These are phyloP conservation scores for Cladosporium sp. DNA, from an alignment of 2,329 filamentous ascomycete species.

Conservation along the genomic window DNA sequence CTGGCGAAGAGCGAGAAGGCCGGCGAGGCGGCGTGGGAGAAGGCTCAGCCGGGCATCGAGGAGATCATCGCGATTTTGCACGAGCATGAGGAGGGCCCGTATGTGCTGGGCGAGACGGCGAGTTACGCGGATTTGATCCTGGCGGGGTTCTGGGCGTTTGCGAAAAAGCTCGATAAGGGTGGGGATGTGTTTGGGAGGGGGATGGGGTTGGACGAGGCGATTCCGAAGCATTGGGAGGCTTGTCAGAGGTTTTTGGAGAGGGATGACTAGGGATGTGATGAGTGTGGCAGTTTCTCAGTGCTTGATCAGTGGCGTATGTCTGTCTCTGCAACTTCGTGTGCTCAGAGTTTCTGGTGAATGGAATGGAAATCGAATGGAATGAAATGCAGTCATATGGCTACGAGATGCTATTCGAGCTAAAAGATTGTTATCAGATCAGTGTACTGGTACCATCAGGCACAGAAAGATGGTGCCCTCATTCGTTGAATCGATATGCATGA, in stretches of 20 bases:
- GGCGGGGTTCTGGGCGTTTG: constrained; percentile 48
- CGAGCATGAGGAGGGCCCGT: constrained; percentile 59
- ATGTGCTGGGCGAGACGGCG: constrained; percentile 58
- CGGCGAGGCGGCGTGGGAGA: constrained; percentile 53
- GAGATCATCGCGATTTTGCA: constrained; percentile 50
- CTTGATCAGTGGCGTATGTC: background rate
- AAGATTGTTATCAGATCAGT: background rate
- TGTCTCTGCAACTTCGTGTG: background rate
- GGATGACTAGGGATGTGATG: constrained; percentile 33
- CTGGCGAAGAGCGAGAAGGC: constrained; percentile 42
- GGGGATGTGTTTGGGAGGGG: constrained; percentile 41
- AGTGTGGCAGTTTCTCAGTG: too few species aligned
- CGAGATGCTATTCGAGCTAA: background rate
- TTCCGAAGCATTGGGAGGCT: constrained; percentile 42
- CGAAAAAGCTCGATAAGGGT: constrained; percentile 32
- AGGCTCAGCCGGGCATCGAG: constrained; percentile 41
- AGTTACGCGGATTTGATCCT: constrained; percentile 60
- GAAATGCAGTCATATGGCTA: background rate
- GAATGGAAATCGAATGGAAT: background rate
- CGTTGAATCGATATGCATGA: background rate
- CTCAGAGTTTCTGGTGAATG: background rate
- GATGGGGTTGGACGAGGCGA: constrained; percentile 41
- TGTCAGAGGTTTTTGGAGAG: constrained; percentile 43
- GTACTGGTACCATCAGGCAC: background rate
- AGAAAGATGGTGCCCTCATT: background rate